Percentiles rank a stretch among this genome's conserved stretches.
Evolutionary conservation across 2,329 filamentous ascomycete genomes (phyloP).

Genomic region (Botrytis fragariae): DNA sequence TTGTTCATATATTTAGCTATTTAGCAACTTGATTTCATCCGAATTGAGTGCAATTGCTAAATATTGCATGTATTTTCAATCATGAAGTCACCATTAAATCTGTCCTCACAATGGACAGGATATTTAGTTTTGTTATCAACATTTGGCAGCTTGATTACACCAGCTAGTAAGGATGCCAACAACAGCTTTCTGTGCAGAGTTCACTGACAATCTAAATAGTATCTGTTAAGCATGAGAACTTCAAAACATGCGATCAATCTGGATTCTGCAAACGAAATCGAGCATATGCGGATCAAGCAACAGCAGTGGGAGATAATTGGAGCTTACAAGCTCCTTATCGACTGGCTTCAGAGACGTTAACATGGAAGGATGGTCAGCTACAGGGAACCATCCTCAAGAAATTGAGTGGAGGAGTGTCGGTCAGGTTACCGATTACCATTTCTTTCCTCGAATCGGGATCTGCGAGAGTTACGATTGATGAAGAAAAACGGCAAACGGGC

Average conservation of each 20-base stretch:
- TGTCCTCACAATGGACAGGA: conserved; percentile 63
- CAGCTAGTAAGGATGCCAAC: conserved; percentile 54
- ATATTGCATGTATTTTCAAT: conserved; percentile 18
- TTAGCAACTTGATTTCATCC: background rate
- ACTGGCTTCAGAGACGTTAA: conserved; percentile 67
- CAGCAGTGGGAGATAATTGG: conserved; percentile 65
- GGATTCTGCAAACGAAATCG: conserved; percentile 97
- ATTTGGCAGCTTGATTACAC: conserved; percentile 59
- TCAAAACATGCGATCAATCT: conserved; percentile 94
- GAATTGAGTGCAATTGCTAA: background rate
- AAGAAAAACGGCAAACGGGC: conserved; percentile 84
- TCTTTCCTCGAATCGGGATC: conserved; percentile 88
- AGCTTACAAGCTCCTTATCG: conserved; percentile 67
- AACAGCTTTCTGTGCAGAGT: background rate
- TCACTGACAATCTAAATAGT: conserved; percentile 48
- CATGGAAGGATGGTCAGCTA: conserved; percentile 76
- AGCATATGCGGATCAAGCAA: conserved; percentile 76
- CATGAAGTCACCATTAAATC: conserved; percentile 37
- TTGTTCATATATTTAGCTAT: background rate
- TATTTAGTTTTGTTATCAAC: conserved; percentile 58
- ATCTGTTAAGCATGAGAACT: conserved; percentile 90
- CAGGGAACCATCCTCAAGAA: conserved; percentile 80
- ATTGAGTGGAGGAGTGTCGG: conserved; percentile 63
- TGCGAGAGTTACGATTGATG: conserved; percentile 84
- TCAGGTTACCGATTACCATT: conserved; percentile 77